Evolutionary conservation across 148 eudicot genomes (phyloP).

Genomic region (Camellia sinensis): DNA sequence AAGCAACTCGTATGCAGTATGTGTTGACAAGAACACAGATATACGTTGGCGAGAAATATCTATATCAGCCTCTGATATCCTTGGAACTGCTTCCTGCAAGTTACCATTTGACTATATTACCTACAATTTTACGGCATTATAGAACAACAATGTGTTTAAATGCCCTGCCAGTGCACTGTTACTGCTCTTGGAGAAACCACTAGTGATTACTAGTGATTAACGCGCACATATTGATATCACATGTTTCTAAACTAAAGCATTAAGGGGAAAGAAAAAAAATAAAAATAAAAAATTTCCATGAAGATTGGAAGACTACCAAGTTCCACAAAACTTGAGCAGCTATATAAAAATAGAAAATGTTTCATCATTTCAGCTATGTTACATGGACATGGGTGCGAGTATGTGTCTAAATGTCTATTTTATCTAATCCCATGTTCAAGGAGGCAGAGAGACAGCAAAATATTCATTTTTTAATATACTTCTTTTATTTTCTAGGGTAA

Average conservation of each 20-base stretch:
- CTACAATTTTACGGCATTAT: neutral
- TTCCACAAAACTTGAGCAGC: neutral
- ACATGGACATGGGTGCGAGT: too few relatives aligned
- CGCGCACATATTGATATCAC: neutral
- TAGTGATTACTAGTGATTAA: neutral
- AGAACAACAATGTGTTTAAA: neutral
- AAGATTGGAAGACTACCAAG: neutral
- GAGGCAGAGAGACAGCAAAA: too few relatives aligned
- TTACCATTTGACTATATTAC: neutral
- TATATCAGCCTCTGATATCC: constrained; percentile 62
- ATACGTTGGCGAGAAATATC: constrained; percentile 77
- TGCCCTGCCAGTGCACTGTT: neutral
- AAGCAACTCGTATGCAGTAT: constrained; percentile 83
- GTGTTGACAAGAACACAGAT: constrained; percentile 71
- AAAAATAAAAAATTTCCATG: neutral
- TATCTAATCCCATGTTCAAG: too few relatives aligned
- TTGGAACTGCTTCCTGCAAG: constrained; percentile 48
- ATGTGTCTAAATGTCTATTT: too few relatives aligned
- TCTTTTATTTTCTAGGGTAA: too few relatives aligned
- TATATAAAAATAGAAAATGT: neutral
- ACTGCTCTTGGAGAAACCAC: constrained; percentile 1
- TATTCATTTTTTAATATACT: too few relatives aligned
- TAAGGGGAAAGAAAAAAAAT: too few relatives aligned
- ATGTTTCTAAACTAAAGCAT: neutral
- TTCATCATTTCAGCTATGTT: too few relatives aligned